A percentile compares a stretch with the other conserved stretches of the same genome.
These are phyloP conservation scores for Madurella mycetomatis DNA, from an alignment of 2,329 filamentous ascomycete species.

Conservation along the genomic window DNA sequence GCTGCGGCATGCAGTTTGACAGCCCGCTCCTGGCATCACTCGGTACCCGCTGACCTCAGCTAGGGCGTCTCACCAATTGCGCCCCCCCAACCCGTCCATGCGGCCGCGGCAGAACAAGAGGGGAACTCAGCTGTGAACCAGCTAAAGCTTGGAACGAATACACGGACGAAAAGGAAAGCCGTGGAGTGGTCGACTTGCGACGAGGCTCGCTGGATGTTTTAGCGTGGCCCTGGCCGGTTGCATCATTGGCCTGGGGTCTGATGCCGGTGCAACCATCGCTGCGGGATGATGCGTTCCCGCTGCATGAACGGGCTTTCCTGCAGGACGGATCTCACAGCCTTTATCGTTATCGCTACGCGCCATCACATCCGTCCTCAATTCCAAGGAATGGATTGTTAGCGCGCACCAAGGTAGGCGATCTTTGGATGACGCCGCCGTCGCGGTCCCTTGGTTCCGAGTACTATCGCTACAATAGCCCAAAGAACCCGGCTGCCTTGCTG, in stretches of 20 bases:
- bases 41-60: background rate
- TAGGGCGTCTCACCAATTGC: constrained; percentile 3
- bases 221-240: background rate
- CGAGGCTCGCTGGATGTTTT: background rate
- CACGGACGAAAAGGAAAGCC: constrained; percentile 5
- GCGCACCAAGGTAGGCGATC: background rate
- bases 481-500: background rate
- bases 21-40: constrained; percentile 2
- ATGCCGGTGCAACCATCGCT: background rate
- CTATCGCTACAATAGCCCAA: background rate
- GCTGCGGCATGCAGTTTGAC: background rate
- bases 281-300: too few relatives aligned
- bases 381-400: background rate
- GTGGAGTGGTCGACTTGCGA: constrained; percentile 13
- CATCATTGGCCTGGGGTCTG: background rate
- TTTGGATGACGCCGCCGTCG: background rate
- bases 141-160: background rate
- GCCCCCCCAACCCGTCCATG: constrained; percentile 1
- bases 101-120: background rate
- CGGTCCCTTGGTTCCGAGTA: too few relatives aligned
- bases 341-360: background rate
- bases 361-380: background rate
- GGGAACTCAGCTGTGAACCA: background rate
- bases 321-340: background rate
- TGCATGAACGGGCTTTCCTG: background rate